phyloP scores from a whole-genome alignment of 176 grass and related monocot genomes.

The bread wheat (Triticum aestivum) region IWGSC_CS_RefSeq_v2.1 NC_057797.1:654280890-654281389 shows the following conservation, averaged over 20 bases:
- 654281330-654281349: conserved; percentile 71
- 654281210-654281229: not conserved
- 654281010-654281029: not conserved
- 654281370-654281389: conserved; percentile 71
- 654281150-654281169: not conserved
- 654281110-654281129: not conserved
- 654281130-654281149: not conserved
- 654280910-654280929: not conserved
- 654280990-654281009: not conserved
- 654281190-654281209: not conserved
- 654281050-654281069: not conserved
- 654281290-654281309: conserved; percentile 54
- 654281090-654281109: no score
- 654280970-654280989: not conserved
- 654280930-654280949: not conserved
- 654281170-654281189: not conserved
- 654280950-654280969: not conserved
- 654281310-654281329: conserved; percentile 65
- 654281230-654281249: not conserved
- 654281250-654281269: not conserved
- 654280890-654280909: not conserved
- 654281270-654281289: not conserved
- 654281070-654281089: no score
- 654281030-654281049: not conserved
- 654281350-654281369: conserved; percentile 71